Conservation (phyloP, 78 protist genomes). For the Cyanophora paradoxa region DNA sequence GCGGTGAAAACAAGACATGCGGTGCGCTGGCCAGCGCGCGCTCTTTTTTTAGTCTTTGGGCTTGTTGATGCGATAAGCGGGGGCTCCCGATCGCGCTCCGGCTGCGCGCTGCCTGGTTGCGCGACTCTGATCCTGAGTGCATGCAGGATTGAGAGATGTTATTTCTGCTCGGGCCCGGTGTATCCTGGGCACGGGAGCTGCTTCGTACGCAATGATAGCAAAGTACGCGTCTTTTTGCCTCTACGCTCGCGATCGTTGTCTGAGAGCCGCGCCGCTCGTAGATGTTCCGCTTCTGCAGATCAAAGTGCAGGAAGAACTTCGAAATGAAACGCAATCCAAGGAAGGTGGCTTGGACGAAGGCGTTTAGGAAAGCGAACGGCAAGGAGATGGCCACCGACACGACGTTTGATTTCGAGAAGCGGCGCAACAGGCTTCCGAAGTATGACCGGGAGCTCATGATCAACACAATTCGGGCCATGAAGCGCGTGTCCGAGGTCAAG, state of each 20-base stretch:
- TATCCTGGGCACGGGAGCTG: constrained; percentile 97
- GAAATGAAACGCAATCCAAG: constrained; percentile 95
- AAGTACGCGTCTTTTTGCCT: constrained; percentile 47
- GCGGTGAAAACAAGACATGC: too few species aligned
- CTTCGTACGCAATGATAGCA: constrained; percentile 95
- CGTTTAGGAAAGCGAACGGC: constrained; percentile 85
- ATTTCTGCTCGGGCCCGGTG: constrained; percentile 80
- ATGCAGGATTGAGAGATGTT: constrained; percentile 77
- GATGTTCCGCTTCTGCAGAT: constrained; percentile 88
- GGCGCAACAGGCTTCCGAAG: constrained; percentile 83
- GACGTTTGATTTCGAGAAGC: constrained; percentile 89
- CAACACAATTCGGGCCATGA: constrained; percentile 70
- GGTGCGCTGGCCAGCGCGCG: too few species aligned
- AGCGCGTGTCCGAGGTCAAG: constrained; percentile 61
- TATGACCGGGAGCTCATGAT: constrained; percentile 86
- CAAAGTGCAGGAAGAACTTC: constrained; percentile 90
- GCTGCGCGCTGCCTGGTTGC: too few species aligned
- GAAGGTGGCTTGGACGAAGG: constrained; percentile 97
- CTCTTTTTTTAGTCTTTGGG: too few species aligned
- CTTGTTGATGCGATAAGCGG: too few species aligned
- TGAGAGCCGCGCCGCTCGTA: neutral
- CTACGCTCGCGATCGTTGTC: neutral
- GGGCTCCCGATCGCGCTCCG: too few species aligned
- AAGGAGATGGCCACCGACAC: constrained; percentile 91
- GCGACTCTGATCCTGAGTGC: too few species aligned